These are phyloP conservation scores for Russula sp. DNA, from an alignment of 768 basidiomycete species.

Conservation along the genomic window DNA sequence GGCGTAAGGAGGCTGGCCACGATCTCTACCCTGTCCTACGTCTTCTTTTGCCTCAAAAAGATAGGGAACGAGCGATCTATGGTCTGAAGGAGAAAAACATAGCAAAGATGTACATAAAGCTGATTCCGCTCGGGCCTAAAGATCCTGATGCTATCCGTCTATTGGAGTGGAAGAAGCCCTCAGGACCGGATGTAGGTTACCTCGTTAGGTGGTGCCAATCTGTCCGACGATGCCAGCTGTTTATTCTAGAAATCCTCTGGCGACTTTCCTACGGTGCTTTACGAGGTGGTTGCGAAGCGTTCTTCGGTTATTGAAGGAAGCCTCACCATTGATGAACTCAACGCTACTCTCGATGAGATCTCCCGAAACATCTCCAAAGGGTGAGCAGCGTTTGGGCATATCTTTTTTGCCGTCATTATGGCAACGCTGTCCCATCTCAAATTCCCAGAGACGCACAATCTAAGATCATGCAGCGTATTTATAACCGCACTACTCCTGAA, in stretches of 20 bases:
- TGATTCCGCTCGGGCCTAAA: constrained; percentile 75
- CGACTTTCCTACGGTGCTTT: constrained; percentile 83
- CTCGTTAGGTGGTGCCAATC: background rate
- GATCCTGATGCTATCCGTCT: constrained; percentile 79
- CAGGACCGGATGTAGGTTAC: constrained; percentile 53
- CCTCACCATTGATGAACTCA: constrained; percentile 78
- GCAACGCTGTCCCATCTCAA: background rate
- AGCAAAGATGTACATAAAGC: constrained; percentile 86
- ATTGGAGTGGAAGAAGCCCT: constrained; percentile 86
- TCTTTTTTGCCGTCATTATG: background rate
- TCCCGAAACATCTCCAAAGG: constrained; percentile 66
- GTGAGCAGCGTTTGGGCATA: constrained; percentile 36
- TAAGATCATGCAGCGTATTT: constrained; percentile 68
- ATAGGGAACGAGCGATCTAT: constrained; percentile 87
- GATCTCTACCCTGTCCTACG: constrained; percentile 89
- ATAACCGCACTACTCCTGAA: constrained; percentile 72
- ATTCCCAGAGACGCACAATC: constrained; percentile 63
- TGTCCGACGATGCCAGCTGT: background rate
- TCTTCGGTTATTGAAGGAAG: constrained; percentile 73
- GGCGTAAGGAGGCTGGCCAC: constrained; percentile 79
- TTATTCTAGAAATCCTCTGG: constrained; percentile 59
- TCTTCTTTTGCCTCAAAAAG: constrained; percentile 94
- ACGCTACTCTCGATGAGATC: constrained; percentile 73
- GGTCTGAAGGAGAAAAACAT: constrained; percentile 93
- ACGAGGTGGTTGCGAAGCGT: constrained; percentile 79